phyloP scores from a whole-genome alignment of 2,329 filamentous ascomycete genomes.

The Colletotrichum magnum region DNA sequence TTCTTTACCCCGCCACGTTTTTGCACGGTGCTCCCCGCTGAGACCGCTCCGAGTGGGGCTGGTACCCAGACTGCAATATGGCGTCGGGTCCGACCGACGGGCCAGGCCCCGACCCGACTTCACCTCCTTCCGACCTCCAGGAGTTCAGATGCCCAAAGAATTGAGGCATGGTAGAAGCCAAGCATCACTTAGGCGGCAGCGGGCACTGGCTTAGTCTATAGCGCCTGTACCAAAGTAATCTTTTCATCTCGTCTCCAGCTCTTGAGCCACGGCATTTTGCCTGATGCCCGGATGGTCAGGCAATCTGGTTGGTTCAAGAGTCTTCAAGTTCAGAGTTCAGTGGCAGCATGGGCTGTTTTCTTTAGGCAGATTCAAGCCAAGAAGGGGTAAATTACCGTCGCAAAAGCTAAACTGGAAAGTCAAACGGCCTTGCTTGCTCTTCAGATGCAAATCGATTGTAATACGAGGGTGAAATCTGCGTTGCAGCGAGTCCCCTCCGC shows the following conservation, averaged over 20 bases:
- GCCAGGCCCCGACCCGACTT: constrained; percentile 23
- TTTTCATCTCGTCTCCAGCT: no score
- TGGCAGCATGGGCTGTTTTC: constrained; percentile 15
- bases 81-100: constrained; percentile 22
- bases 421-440: neutral
- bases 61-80: constrained; percentile 11
- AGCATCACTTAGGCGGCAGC: neutral
- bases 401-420: neutral
- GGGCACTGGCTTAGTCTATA: neutral
- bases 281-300: constrained; percentile 14
- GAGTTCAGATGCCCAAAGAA: no score
- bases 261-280: neutral
- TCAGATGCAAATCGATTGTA: neutral
- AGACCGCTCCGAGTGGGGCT: constrained; percentile 28
- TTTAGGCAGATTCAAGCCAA: constrained; percentile 8
- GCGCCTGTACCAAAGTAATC: no score
- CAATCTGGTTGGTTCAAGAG: neutral
- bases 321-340: constrained; percentile 7
- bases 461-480: constrained; percentile 1
- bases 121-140: constrained; percentile 6
- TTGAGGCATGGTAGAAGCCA: neutral
- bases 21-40: constrained; percentile 32
- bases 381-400: constrained; percentile 20
- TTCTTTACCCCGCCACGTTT: constrained; percentile 21
- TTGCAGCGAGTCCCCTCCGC: neutral